Evolutionary conservation across 768 basidiomycete species (phyloP).

Genomic region (Tulasnella calospora): DNA sequence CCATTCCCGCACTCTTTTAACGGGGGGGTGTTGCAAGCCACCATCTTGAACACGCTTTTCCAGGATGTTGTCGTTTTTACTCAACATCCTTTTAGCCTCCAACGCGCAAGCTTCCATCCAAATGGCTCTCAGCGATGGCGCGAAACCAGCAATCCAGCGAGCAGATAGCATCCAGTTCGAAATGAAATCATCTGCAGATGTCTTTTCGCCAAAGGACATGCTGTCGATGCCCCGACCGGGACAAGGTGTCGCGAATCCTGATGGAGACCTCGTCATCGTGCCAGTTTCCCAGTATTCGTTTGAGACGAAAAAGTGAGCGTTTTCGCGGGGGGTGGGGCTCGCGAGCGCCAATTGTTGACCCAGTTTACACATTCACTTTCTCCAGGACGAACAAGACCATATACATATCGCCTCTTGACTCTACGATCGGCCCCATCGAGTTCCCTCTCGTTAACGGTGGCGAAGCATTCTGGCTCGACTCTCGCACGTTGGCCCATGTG

Average conservation of each 20-base stretch:
- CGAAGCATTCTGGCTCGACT: conserved; percentile 73
- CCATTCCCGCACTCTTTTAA: background rate
- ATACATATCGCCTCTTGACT: conserved; percentile 55
- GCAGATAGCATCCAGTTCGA: conserved; percentile 38
- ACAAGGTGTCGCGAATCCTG: conserved; percentile 57
- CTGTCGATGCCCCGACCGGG: conserved; percentile 65
- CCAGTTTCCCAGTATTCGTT: conserved; percentile 65
- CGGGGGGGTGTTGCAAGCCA: background rate
- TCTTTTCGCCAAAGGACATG: conserved; percentile 68
- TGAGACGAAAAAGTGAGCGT: conserved; percentile 63
- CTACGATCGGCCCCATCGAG: conserved; percentile 47
- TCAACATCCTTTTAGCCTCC: conserved; percentile 8
- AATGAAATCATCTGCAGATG: conserved; percentile 53
- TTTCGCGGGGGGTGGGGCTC: background rate
- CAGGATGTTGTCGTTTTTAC: background rate
- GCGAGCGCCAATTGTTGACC: background rate
- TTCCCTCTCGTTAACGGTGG: conserved; percentile 60
- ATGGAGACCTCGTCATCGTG: conserved; percentile 64
- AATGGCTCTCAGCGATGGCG: background rate
- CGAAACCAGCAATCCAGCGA: background rate
- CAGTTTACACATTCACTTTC: background rate
- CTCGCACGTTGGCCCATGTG: conserved; percentile 64
- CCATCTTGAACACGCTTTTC: background rate
- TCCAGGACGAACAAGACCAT: conserved; percentile 66
- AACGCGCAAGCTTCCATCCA: background rate